Conservation (phyloP, 2,329 filamentous ascomycete species). For the Leptodontidium sp. region DNA sequence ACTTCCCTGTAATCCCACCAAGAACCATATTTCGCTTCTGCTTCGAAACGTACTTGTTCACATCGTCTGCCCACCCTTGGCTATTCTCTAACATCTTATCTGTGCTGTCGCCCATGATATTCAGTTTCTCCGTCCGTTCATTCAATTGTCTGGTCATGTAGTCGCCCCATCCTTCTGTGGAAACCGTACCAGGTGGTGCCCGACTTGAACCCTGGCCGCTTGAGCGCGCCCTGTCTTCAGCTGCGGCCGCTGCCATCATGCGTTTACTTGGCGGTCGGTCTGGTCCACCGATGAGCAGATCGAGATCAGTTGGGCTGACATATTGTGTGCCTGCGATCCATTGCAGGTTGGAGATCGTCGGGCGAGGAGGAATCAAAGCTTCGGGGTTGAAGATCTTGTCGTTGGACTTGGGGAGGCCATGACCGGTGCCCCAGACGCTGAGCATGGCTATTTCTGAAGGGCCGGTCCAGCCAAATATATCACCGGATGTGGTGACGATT, state of each 20-base stretch:
- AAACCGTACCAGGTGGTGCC: constrained; percentile 41
- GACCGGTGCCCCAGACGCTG: constrained; percentile 83
- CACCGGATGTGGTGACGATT: constrained; percentile 78
- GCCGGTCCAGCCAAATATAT: constrained; percentile 87
- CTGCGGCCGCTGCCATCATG: constrained; percentile 81
- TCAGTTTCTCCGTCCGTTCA: constrained; percentile 88
- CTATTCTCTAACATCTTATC: constrained; percentile 83
- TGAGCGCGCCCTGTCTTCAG: constrained; percentile 69
- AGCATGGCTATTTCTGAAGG: constrained; percentile 85
- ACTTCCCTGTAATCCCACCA: constrained; percentile 71
- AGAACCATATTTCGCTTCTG: constrained; percentile 89
- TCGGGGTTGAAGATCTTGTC: constrained; percentile 84
- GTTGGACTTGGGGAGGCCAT: constrained; percentile 65
- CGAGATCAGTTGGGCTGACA: constrained; percentile 85
- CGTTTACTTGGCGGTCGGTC: constrained; percentile 88
- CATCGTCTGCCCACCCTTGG: constrained; percentile 84
- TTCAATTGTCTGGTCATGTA: constrained; percentile 89
- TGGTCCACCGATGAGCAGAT: constrained; percentile 87
- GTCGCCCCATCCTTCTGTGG: constrained; percentile 71
- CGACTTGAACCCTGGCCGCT: constrained; percentile 47
- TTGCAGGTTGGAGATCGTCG: constrained; percentile 93
- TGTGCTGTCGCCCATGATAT: constrained; percentile 84
- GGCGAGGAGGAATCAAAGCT: constrained; percentile 76
- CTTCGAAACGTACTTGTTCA: constrained; percentile 83
- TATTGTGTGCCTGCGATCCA: constrained; percentile 97